Conservation (phyloP, 176 grass and related monocot species). For the Oryza brachyantha region DNA sequence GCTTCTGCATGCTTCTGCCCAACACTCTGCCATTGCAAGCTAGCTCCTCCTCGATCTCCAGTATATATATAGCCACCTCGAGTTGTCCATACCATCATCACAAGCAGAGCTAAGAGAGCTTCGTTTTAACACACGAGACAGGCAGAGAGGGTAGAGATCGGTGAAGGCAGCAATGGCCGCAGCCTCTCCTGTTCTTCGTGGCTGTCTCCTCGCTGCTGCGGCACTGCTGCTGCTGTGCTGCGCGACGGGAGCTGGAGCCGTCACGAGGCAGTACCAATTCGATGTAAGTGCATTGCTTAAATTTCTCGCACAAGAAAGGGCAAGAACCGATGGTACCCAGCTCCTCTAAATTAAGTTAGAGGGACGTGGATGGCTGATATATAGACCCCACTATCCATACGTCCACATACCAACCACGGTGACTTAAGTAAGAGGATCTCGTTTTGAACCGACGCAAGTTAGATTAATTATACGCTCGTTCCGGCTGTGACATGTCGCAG, state of each 20-base stretch:
- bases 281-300: slow-evolving; percentile 50
- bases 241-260: slow-evolving; percentile 26
- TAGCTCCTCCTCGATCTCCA: background rate
- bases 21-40: background rate
- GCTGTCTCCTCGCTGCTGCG: background rate
- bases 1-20: background rate
- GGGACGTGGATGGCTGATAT: no score
- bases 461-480: no score
- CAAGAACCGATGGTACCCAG: no score
- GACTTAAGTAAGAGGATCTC: no score
- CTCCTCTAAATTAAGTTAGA: no score
- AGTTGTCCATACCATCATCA: background rate
- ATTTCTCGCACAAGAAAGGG: no score
- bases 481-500: slow-evolving; percentile 32
- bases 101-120: background rate
- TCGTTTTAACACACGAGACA: background rate
- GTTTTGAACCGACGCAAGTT: background rate
- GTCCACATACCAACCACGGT: no score
- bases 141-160: background rate
- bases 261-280: slow-evolving; percentile 59
- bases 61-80: slow-evolving; percentile 31
- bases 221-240: slow-evolving; percentile 5
- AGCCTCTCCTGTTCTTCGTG: slow-evolving; percentile 7
- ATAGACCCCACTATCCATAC: no score
- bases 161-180: slow-evolving; percentile 6